Conservation (phyloP, 768 basidiomycete species). For the Rhodocollybia butyracea region DNA sequence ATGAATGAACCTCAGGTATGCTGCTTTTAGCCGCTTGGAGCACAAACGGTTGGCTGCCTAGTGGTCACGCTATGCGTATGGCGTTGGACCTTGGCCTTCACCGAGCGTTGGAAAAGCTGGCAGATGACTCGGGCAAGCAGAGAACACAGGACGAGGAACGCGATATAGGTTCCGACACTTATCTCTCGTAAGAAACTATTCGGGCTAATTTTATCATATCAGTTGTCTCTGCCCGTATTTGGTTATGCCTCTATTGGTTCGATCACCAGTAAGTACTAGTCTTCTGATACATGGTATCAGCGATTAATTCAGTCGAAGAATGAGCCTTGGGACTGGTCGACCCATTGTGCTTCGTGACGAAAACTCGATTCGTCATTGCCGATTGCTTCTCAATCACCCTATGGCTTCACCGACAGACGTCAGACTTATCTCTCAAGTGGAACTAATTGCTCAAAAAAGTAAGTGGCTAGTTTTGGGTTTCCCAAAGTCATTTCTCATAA, state of each 20-base stretch:
- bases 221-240: slow-evolving; percentile 92
- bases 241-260: slow-evolving; percentile 95
- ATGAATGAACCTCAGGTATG: slow-evolving; percentile 66
- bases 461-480: slow-evolving; percentile 18
- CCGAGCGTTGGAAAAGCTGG: slow-evolving; percentile 87
- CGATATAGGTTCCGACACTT: slow-evolving; percentile 60
- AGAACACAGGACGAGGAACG: slow-evolving; percentile 81
- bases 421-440: slow-evolving; percentile 81
- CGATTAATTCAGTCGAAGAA: slow-evolving; percentile 39
- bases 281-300: not conserved
- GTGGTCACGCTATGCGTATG: slow-evolving; percentile 96
- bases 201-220: slow-evolving; percentile 11
- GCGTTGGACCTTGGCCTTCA: slow-evolving; percentile 91
- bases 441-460: slow-evolving; percentile 92
- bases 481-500: not conserved
- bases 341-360: slow-evolving; percentile 90
- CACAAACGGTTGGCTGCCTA: slow-evolving; percentile 92
- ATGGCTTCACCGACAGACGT: slow-evolving; percentile 91
- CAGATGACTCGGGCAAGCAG: slow-evolving; percentile 66
- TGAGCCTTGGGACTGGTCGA: slow-evolving; percentile 89
- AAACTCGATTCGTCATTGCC: slow-evolving; percentile 80
- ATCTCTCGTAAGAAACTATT: slow-evolving; percentile 4
- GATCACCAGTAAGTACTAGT: slow-evolving; percentile 76
- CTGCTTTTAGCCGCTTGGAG: slow-evolving; percentile 90
- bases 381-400: slow-evolving; percentile 75